Evolutionary conservation across 2,329 filamentous ascomycete genomes (phyloP).

Genomic region (Xylariaceae sp.): DNA sequence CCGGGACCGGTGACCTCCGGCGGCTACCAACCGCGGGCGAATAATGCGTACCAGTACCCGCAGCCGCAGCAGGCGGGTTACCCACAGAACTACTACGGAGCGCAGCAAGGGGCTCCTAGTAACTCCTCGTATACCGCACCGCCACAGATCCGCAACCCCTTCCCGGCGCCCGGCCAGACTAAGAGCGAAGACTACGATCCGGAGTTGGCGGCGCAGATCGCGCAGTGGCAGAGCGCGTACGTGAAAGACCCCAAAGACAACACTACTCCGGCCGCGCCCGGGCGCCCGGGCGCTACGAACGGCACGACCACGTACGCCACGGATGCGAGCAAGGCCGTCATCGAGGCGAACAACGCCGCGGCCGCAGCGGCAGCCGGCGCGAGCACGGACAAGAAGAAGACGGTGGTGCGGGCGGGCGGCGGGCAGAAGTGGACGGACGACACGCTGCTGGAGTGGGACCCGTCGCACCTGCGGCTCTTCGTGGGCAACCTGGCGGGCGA

Average conservation of each 20-base stretch:
- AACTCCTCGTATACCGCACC: conserved; percentile 52
- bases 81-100: conserved; percentile 40
- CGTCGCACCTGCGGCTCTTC: conserved; percentile 89
- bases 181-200: conserved; percentile 61
- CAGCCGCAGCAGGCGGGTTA: conserved; percentile 37
- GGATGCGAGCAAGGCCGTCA: conserved; percentile 37
- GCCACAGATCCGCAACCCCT: conserved; percentile 80
- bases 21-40: conserved; percentile 21
- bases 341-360: conserved; percentile 33
- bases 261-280: conserved; percentile 39
- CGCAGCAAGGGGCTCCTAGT: conserved; percentile 41
- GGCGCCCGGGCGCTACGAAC: conserved; percentile 36
- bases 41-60: conserved; percentile 30
- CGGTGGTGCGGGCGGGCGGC: conserved; percentile 84
- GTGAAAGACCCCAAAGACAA: conserved; percentile 58
- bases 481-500: conserved; percentile 96
- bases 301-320: conserved; percentile 47
- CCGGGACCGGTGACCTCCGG: conserved; percentile 25
- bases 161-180: conserved; percentile 63
- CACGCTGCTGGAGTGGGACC: conserved; percentile 92
- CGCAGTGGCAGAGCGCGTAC: conserved; percentile 94
- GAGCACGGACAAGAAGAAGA: conserved; percentile 71
- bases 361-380: conserved; percentile 37
- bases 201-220: conserved; percentile 88
- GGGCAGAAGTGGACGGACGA: conserved; percentile 92